phyloP scores from a whole-genome alignment of 1,139 yeast genomes.

The Candida frijolesensis region DNA sequence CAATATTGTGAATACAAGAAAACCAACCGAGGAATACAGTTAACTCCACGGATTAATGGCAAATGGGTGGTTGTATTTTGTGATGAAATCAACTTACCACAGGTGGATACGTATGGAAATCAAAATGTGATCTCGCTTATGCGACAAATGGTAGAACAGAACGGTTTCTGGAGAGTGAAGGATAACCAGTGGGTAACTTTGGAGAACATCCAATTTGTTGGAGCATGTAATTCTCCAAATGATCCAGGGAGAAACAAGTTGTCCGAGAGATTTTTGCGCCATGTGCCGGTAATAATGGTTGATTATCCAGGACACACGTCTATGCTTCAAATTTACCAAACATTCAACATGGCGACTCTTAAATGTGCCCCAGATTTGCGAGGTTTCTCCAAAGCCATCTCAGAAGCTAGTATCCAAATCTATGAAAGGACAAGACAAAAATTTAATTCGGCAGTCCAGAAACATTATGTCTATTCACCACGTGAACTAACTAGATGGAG shows the following conservation, averaged over 20 bases:
- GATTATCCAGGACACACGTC: conserved; percentile 79
- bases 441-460: conserved; percentile 39
- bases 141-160: conserved; percentile 71
- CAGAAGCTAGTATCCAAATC: conserved; percentile 68
- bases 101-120: conserved; percentile 71
- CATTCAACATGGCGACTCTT: conserved; percentile 60
- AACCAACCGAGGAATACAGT: conserved; percentile 50
- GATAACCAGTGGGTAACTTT: conserved; percentile 69
- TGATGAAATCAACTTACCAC: conserved; percentile 89
- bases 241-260: conserved; percentile 74
- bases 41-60: conserved; percentile 65
- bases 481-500: conserved; percentile 91
- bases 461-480: conserved; percentile 82
- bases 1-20: conserved; percentile 69
- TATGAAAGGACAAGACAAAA: conserved; percentile 48
- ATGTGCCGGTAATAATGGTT: conserved; percentile 67
- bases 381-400: conserved; percentile 54
- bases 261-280: conserved; percentile 68
- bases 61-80: conserved; percentile 85
- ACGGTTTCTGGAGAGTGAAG: conserved; percentile 74
- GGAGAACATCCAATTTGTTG: conserved; percentile 78
- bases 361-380: conserved; percentile 64
- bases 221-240: conserved; percentile 91
- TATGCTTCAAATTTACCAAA: conserved; percentile 63
- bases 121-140: conserved; percentile 75